Evolutionary conservation across 495 filamentous ascomycete species (phyloP), one percentile per base, ranked within the genome.

Genomic region (Glutinoglossum americanum): DNA sequence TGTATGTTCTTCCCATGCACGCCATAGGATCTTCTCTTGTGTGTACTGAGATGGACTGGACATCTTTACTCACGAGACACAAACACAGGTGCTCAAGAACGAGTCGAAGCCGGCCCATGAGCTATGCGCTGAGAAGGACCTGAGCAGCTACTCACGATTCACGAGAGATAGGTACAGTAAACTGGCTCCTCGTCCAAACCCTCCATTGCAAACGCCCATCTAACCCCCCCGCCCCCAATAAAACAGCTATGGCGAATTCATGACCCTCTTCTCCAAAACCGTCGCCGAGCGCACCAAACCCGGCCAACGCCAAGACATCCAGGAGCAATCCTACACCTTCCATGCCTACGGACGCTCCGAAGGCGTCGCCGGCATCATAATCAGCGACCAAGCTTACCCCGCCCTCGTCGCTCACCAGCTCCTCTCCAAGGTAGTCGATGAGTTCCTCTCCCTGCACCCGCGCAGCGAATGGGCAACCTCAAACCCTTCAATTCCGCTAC

Each of bases 401-500:
- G 77, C 80, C 28, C 74, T 93, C 1, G 87, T 90, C 8, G 93
- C 92, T n/a, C 92, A 97, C 70, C 85, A 89, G 67, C 78, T 98
- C 37, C 82, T 98, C 51, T 84, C 82, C 60, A 94, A 97, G 69
- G 76, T 94, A 27, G 74, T 90, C 65, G 92, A 97, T 67, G 89
- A 98, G 70, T 98, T 97, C 72, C 76, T 94, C 41, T 72, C 84
- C 58, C 74, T 80, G 58, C 73, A 94, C 70, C 89, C 90, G 13
- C 78, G 81, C 51, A 76, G 77, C 51, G 64, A 77, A 51, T 86
- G 79, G 70, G 74, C 77, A 21, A 74, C 72, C 45, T 74, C 75
- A 9, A 74, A 69, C 45, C 71, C 76, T 32, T 71, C 64, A 53
- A 66, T 87, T 33, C 60, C 69, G 33, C 79, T 88, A 66, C 85